Percentiles rank a stretch among this genome's conserved stretches.
Evolutionary conservation across 2,329 filamentous ascomycete genomes (phyloP).

Genomic region (Teratosphaeria viscida): DNA sequence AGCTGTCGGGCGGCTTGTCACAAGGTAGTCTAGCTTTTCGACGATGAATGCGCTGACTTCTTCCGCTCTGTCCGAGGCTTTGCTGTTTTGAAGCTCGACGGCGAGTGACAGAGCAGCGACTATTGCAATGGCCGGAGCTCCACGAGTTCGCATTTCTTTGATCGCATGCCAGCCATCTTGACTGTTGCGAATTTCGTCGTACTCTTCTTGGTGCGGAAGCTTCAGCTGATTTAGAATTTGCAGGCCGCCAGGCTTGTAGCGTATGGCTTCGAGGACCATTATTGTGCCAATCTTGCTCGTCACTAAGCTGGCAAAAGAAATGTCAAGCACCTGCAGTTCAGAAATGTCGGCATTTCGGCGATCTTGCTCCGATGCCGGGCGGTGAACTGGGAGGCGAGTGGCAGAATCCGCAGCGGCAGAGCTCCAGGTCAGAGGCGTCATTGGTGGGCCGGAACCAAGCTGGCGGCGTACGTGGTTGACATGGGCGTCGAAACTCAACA

Average conservation of each 20-base stretch:
- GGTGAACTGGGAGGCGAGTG: neutral
- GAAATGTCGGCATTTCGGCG: neutral
- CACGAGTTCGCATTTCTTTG: conserved; percentile 65
- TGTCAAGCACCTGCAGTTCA: neutral
- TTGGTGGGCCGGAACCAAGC: neutral
- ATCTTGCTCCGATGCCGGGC: neutral
- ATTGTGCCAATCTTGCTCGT: conserved; percentile 20
- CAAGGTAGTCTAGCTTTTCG: conserved; percentile 71
- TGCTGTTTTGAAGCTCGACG: conserved; percentile 61
- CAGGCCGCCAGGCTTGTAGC: conserved; percentile 60
- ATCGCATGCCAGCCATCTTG: conserved; percentile 76
- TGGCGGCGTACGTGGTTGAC: neutral
- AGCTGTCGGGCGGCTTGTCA: conserved; percentile 82
- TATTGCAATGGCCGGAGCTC: conserved; percentile 92
- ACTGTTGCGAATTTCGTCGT: conserved; percentile 59
- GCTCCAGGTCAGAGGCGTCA: neutral
- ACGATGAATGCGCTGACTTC: conserved; percentile 59
- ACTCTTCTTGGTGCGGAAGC: conserved; percentile 69
- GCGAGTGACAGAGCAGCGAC: conserved; percentile 86
- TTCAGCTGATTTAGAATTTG: conserved; percentile 76
- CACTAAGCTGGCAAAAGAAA: neutral
- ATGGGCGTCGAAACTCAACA: neutral
- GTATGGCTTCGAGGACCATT: conserved; percentile 65
- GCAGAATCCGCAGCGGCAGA: neutral
- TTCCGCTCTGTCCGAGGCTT: conserved; percentile 41